Percentiles rank a stretch among this genome's conserved stretches.
Conservation (phyloP, 2,329 filamentous ascomycete genomes). For the Nemania diffusa region DNA sequence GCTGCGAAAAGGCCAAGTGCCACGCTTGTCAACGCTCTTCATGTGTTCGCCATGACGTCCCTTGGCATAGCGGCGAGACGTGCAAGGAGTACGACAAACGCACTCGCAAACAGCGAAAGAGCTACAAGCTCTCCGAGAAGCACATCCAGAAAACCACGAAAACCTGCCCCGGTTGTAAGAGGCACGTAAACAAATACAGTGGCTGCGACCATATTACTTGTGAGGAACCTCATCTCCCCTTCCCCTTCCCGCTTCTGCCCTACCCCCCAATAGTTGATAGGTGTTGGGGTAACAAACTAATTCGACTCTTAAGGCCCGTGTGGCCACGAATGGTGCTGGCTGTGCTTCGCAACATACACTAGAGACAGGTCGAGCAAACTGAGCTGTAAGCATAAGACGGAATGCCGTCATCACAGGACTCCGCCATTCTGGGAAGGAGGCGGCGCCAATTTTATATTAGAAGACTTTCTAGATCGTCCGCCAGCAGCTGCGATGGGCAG, state of each 20-base stretch:
- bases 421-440: constrained; percentile 45
- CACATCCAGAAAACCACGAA: constrained; percentile 49
- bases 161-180: constrained; percentile 52
- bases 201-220: constrained; percentile 58
- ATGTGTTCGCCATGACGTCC: constrained; percentile 51
- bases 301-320: constrained; percentile 43
- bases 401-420: constrained; percentile 44
- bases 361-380: constrained; percentile 45
- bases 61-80: constrained; percentile 53
- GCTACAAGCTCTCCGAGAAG: constrained; percentile 51
- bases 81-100: constrained; percentile 52
- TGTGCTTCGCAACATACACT: constrained; percentile 49
- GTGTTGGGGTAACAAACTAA: not conserved
- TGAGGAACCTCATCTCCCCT: constrained; percentile 45
- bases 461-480: not conserved
- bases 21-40: constrained; percentile 47
- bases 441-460: constrained; percentile 39
- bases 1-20: constrained; percentile 50
- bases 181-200: constrained; percentile 49
- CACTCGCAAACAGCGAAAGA: constrained; percentile 43
- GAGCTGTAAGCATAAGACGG: constrained; percentile 47
- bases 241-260: not conserved
- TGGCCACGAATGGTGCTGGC: constrained; percentile 55
- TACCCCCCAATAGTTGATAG: too few relatives aligned
- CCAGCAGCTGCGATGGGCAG: not conserved